Base-by-base conservation (phyloP, 345 rosid species). In the Moricandia moricandioides region DNA sequence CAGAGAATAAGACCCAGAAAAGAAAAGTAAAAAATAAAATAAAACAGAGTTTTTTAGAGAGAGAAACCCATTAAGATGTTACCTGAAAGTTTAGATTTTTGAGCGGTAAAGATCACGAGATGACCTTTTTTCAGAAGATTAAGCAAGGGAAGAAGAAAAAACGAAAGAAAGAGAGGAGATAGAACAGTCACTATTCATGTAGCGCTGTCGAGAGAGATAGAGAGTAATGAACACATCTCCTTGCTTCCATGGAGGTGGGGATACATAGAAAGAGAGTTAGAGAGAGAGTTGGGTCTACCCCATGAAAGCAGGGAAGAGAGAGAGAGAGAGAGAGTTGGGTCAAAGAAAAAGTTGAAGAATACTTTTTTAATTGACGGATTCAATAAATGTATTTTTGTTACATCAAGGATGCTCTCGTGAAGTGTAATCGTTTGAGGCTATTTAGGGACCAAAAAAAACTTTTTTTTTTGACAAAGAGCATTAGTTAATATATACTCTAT, bases 261-360 rank as follows among this genome's bases (percentile, higher is more conserved):
- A 82, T 65, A 70, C 66, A 70, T 7, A 39, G 65, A 65, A 77
- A 65, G 81, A 76, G 71, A 67, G 35, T 78, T 74, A 79, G 80
- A 65, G 79, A 65, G 67, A 70, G 68, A 55, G 64, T 4, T 76
- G 82, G 88, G 88, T 82, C 87, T 79, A 85, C 84, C 84, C 84
- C 77, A 81, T 77, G 83, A 59, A 83, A 80, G 75, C 80, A 70
- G 71, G 49, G 49, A 43, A 39, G 76, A 72, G 69, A 71, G 74
- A 72, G 74, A 39, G 76, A 72, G 69, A 71, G 74, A 72, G 74
- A 49, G 69, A 66, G 64, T 30, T n/a, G 84, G 82, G 89, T 82
- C 93, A 85, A 85, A 86, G 82, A 60, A 75, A 75, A 79, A 80
- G 85, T 52, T 78, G 43, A 34, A 4, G 45, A 54, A 37, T 64